Base-by-base conservation (phyloP, 176 grass and related monocot genomes). In the Poa annua region DNA sequence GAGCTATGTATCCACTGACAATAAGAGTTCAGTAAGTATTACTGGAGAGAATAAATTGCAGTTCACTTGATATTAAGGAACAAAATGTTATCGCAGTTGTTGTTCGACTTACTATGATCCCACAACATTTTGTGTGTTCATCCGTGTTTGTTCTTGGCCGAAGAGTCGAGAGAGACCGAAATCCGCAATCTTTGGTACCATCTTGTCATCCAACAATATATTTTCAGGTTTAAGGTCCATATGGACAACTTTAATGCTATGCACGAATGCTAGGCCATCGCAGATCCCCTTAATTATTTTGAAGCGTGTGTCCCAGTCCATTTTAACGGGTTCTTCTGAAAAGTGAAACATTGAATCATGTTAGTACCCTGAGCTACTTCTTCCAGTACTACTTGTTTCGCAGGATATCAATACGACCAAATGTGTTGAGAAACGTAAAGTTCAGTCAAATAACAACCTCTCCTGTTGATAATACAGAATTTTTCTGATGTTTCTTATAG, bases 211-310 rank as follows among this genome's bases (percentile, higher is more conserved):
- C 44, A 88, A 13, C 16, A 83, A 70, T 71, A 88, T 78, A 41
- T 70, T 87, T 6, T 64, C 16, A 3, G 84, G 84, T 8, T 86
- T 81, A 7, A 81, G 34, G 32, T 86, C 77, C 85, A 81, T 75
- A 13, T 86, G 85, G 14, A 86, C 48, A 17, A 86, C 14, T 24
- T 59, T 70, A 55, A 66, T 56, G 7, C 17, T 34, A 41, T 81
- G 85, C 17, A 86, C 77, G 42, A 86, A 86, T 21, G 32, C 22
- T 33, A 86, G 17, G 35, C 78, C 78, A 0, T 50, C 0, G 39
- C 85, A 82, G 21, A 87, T 60, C 34, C 84, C 84, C 47, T 86
- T 72, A 80, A 86, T 62, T 80, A 86, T 80, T 15, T 80, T 74
- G 48, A 81, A 86, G 34, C 59, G 22, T 9, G 35, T 75, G 57